Conservation (phyloP, 495 filamentous ascomycete genomes). For the Achaetomiella virescens region DNA sequence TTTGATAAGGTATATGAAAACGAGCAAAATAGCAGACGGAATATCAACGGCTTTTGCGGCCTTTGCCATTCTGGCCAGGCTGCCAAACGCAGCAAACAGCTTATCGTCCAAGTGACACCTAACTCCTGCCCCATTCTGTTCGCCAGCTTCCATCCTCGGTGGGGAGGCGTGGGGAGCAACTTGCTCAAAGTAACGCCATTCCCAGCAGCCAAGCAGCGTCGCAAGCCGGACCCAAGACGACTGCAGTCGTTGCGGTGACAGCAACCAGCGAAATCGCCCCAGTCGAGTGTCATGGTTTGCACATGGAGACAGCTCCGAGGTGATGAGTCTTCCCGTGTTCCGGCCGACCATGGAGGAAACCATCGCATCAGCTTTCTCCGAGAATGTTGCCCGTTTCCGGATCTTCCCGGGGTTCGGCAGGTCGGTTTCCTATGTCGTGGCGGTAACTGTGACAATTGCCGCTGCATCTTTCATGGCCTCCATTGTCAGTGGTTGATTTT, state of each 20-base stretch:
- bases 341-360: neutral
- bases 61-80: neutral
- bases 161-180: no score
- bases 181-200: constrained; percentile 1
- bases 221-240: neutral
- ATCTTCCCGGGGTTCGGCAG: neutral
- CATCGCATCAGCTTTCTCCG: constrained; percentile 4
- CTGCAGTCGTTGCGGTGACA: constrained; percentile 3
- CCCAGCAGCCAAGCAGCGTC: no score
- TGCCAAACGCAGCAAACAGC: neutral
- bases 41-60: neutral
- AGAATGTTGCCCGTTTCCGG: neutral
- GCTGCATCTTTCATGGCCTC: neutral
- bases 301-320: neutral
- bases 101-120: no score
- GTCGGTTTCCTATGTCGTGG: neutral
- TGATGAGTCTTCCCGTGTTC: neutral
- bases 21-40: no score
- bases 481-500: neutral
- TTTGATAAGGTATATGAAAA: neutral
- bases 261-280: neutral
- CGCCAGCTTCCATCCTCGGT: no score
- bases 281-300: neutral
- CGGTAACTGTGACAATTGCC: neutral
- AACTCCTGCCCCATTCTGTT: no score